These are phyloP conservation scores for Calocybe gambosa DNA, from an alignment of 1,284 basidiomycete genomes.

Conservation along the genomic window DNA sequence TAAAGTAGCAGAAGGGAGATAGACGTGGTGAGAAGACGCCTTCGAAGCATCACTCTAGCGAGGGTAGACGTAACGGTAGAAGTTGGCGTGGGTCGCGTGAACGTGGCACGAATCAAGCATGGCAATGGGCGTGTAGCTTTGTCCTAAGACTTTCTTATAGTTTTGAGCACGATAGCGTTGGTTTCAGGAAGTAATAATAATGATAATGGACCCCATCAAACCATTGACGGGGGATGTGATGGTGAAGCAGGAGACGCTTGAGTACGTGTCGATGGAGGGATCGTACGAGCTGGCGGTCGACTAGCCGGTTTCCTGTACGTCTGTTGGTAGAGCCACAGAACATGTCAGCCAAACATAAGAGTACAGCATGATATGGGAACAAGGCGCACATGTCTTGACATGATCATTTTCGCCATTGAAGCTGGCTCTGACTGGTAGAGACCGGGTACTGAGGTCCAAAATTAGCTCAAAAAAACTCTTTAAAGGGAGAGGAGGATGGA, in stretches of 20 bases:
- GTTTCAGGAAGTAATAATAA: slow-evolving; percentile 17
- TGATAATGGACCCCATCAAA: slow-evolving; percentile 18
- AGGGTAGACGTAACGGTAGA: slow-evolving; percentile 9
- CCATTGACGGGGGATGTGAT: slow-evolving; percentile 17
- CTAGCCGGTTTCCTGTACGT: slow-evolving; percentile 33
- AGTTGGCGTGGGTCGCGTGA: slow-evolving; percentile 8
- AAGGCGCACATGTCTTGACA: slow-evolving; percentile 37
- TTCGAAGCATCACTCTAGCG: slow-evolving; percentile 6
- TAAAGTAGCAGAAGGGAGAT: background rate
- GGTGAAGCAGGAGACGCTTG: slow-evolving; percentile 7
- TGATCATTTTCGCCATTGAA: slow-evolving; percentile 43
- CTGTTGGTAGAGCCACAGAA: slow-evolving; percentile 13
- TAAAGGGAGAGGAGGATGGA: slow-evolving; percentile 8
- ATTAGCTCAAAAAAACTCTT: background rate
- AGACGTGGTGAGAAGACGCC: slow-evolving; percentile 4
- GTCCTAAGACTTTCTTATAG: slow-evolving; percentile 3
- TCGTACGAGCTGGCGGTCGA: slow-evolving; percentile 26
- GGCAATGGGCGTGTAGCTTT: slow-evolving; percentile 3
- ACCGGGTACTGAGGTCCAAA: slow-evolving; percentile 26
- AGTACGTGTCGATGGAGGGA: slow-evolving; percentile 7
- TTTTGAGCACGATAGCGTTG: background rate
- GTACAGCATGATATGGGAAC: slow-evolving; percentile 1
- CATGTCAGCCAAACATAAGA: background rate
- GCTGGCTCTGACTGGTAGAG: slow-evolving; percentile 35
- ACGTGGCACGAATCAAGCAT: slow-evolving; percentile 9